Evolutionary conservation across 352 stramenopile species (phyloP).

Genomic region (Phytophthora quininea): DNA sequence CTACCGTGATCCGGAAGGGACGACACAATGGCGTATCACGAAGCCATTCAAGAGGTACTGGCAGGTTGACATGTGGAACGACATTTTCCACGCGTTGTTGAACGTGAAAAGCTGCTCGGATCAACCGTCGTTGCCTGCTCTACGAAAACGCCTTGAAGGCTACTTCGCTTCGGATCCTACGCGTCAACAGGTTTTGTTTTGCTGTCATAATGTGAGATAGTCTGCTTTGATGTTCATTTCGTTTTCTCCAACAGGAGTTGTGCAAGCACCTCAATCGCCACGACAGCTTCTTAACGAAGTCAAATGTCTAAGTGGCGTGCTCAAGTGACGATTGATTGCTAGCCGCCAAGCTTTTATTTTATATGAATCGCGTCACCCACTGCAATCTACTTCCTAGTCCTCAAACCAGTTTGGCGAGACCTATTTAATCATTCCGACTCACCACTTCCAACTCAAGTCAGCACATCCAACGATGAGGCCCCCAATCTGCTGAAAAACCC

Average conservation of each 20-base stretch:
- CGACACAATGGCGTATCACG: constrained; percentile 47
- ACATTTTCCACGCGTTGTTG: constrained; percentile 72
- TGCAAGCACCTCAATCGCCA: constrained; percentile 55
- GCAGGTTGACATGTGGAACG: constrained; percentile 73
- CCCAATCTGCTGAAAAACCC: background rate
- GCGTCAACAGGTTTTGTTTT: constrained; percentile 48
- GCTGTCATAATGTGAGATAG: background rate
- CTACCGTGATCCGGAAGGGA: constrained; percentile 28
- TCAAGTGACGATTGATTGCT: background rate
- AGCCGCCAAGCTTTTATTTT: background rate
- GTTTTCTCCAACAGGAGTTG: constrained; percentile 52
- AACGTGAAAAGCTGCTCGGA: constrained; percentile 73
- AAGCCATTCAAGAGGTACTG: constrained; percentile 84
- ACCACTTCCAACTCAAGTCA: background rate
- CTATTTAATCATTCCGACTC: background rate
- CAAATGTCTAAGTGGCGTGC: constrained; percentile 35
- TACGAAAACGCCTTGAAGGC: constrained; percentile 56
- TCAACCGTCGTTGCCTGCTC: constrained; percentile 59
- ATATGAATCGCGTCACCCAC: no score
- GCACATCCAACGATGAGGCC: background rate
- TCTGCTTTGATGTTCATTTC: background rate
- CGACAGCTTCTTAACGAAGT: constrained; percentile 52
- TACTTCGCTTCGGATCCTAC: constrained; percentile 54
- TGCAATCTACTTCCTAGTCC: background rate
- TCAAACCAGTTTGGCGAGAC: background rate